These are phyloP conservation scores for Prunella vulgaris DNA, from an alignment of 257 asterid species.

Conservation along the genomic window DNA sequence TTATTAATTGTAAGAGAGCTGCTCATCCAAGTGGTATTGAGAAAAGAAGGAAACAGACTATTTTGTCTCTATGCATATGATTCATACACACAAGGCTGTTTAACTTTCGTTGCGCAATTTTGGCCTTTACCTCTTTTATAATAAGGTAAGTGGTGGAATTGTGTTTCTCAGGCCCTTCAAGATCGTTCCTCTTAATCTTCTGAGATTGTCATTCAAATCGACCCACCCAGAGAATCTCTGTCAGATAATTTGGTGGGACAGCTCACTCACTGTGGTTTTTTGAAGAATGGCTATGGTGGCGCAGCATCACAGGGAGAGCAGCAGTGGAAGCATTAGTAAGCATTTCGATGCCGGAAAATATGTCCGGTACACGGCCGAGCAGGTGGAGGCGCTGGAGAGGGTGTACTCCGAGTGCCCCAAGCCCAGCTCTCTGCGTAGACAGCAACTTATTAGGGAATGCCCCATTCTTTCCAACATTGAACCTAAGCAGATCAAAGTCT, in stretches of 20 bases:
- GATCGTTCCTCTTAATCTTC: slow-evolving; percentile 34
- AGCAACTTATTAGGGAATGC: slow-evolving; percentile 88
- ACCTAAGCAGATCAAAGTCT: slow-evolving; percentile 94
- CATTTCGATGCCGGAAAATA: slow-evolving; percentile 86
- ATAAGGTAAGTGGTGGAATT: slow-evolving; percentile 18
- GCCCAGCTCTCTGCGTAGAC: slow-evolving; percentile 90
- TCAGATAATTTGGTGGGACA: too few relatives aligned
- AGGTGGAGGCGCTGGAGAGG: slow-evolving; percentile 96
- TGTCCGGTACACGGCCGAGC: slow-evolving; percentile 93
- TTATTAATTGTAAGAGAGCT: slow-evolving; percentile 6
- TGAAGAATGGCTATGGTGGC: slow-evolving; percentile 92
- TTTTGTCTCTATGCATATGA: slow-evolving; percentile 48
- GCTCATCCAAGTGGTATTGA: slow-evolving; percentile 3
- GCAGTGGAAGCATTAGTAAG: slow-evolving; percentile 74
- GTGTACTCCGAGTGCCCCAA: slow-evolving; percentile 92
- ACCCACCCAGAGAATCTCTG: slow-evolving; percentile 29
- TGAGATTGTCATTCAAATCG: too few relatives aligned
- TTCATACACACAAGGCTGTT: slow-evolving; percentile 30
- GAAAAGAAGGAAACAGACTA: slow-evolving; percentile 4
- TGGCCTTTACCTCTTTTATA: slow-evolving; percentile 43
- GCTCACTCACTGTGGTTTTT: too few relatives aligned
- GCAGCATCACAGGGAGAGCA: slow-evolving; percentile 74
- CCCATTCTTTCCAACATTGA: slow-evolving; percentile 84
- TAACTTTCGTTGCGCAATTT: slow-evolving; percentile 64
- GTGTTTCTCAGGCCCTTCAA: too few relatives aligned